These are phyloP conservation scores for Pseudogymnoascus sp. DNA, from an alignment of 2,329 filamentous ascomycete genomes.

Conservation along the genomic window DNA sequence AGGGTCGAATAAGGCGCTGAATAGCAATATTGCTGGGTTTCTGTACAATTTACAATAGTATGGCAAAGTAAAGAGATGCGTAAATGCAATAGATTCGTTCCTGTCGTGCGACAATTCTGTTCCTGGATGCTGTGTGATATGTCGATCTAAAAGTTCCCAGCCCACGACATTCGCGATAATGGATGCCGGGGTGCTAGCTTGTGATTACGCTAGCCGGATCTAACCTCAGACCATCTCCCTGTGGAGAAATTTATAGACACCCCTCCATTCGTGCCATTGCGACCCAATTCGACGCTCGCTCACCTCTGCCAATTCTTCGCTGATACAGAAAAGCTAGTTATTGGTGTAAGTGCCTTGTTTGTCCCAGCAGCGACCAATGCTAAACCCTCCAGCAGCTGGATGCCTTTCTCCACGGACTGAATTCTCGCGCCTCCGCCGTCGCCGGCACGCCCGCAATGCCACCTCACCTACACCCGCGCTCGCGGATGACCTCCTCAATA, in stretches of 20 bases:
- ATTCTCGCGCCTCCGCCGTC: slow-evolving; percentile 2
- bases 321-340: background rate
- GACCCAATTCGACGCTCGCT: background rate
- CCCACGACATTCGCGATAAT: slow-evolving; percentile 7
- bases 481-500: slow-evolving; percentile 83
- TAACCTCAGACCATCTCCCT: background rate
- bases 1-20: background rate
- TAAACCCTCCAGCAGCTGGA: background rate
- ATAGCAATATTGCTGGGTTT: background rate
- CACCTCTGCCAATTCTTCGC: background rate
- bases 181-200: background rate
- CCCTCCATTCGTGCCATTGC: background rate
- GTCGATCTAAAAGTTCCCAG: slow-evolving; percentile 7
- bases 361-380: background rate
- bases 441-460: slow-evolving; percentile 50
- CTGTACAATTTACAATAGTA: background rate
- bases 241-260: slow-evolving; percentile 4
- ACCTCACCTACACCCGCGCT: slow-evolving; percentile 82
- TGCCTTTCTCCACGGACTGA: slow-evolving; percentile 4
- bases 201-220: background rate
- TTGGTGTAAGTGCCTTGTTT: background rate
- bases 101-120: slow-evolving; percentile 5
- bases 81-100: background rate
- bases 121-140: background rate
- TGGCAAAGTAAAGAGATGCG: background rate